Conservation (phyloP, 1,139 yeast species). For the Pneumocystis murina region DNA sequence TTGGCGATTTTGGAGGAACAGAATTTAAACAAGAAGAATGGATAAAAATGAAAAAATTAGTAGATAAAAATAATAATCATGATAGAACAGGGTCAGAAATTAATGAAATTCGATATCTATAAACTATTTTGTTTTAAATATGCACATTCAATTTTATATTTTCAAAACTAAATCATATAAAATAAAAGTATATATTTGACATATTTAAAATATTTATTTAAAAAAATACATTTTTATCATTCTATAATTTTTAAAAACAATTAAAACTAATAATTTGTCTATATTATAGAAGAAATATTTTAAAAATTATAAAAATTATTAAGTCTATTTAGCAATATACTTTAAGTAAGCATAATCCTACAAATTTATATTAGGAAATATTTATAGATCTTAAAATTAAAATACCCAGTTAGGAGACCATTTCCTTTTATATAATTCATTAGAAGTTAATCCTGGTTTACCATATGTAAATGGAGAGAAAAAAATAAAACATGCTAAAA, state of each 20-base stretch:
- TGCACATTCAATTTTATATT: background rate
- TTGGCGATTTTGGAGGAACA: conserved; percentile 11
- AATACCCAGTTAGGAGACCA: conserved; percentile 28
- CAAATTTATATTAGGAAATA: background rate
- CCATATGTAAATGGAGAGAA: conserved; percentile 85
- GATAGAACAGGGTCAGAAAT: background rate
- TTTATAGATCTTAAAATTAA: background rate
- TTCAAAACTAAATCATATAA: background rate
- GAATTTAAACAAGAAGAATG: background rate
- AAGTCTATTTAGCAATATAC: background rate
- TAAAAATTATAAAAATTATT: background rate
- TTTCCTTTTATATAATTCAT: conserved; percentile 57
- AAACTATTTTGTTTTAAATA: background rate
- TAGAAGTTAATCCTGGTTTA: conserved; percentile 44
- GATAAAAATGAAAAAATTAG: background rate
- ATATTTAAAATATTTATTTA: background rate
- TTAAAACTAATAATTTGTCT: no score
- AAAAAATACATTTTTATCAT: background rate
- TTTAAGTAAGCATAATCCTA: background rate
- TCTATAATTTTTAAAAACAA: no score
- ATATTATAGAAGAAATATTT: no score
- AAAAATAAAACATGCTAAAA: conserved; percentile 52
- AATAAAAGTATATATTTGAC: background rate
- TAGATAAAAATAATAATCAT: background rate
- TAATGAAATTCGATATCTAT: background rate